Base-by-base conservation (phyloP, 257 asterid genomes). In the Prunella vulgaris region DNA sequence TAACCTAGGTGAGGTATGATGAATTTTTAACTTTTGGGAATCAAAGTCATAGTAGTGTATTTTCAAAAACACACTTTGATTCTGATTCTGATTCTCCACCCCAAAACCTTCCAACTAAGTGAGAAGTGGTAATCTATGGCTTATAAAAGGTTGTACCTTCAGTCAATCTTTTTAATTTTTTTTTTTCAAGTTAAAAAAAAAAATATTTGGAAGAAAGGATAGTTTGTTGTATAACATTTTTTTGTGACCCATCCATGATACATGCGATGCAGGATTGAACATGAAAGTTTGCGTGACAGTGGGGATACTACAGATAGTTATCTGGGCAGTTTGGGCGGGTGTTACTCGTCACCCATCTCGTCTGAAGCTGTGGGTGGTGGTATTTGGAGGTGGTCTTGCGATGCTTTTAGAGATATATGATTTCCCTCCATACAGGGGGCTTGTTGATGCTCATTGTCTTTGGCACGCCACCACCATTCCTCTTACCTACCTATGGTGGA, bases 321-420 rank as follows among this genome's bases (percentile, higher is more conserved):
- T 87, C 73, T 89, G 98, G 96, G 90, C 88, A 20, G 74, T 83
- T 56, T 92, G 98, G 98, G 96, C 95, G 10, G 84, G 85, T 30
- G 71, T 74, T 22, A 78, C 83, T 59, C 65, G 49, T 28, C 98
- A 92, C 80, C 98, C 96, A 0, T 79, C 94, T 25, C 83, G 89
- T 32, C 60, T 73, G 88, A 89, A 92, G 83, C 72, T 92, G 71
- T 84, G 93, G 92, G 81, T 78, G 32, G 89, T 84, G 24, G 90
- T 83, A 14, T 18, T 83, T 28, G 96, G 94, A 18, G 89, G 96
- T 10, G 85, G 75, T 56, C 60, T 87, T 0, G 89, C 87, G 25
- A 79, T 84, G 85, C 84, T 92, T 25, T 63, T 87, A 13, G 95
- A 89, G 84, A 82, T 86, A 53, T 84, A 76, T n/a, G 98, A 92